A percentile compares a stretch with the other conserved stretches of the same genome.
These are phyloP conservation scores for Stagonosporopsis cucurbitacearum DNA, from an alignment of 2,329 filamentous ascomycete species.

Conservation along the genomic window DNA sequence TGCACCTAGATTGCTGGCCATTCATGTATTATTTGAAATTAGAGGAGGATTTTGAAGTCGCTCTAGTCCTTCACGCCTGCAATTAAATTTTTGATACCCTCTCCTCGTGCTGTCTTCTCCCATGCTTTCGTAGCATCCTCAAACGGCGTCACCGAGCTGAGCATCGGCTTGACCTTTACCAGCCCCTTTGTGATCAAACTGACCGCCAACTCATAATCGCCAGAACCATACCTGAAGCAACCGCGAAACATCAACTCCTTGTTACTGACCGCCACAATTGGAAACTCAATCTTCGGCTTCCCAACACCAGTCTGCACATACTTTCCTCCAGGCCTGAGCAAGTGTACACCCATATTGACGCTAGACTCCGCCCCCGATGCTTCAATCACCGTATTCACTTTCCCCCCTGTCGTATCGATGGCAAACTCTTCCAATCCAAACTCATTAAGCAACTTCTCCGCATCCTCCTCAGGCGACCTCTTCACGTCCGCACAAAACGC, in stretches of 20 bases:
- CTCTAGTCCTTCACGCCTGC: slow-evolving; percentile 33
- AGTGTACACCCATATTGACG: slow-evolving; percentile 83
- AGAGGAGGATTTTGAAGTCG: neutral
- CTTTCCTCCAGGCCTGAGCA: slow-evolving; percentile 88
- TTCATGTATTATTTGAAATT: neutral
- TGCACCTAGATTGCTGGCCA: too few species aligned
- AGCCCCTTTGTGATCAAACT: slow-evolving; percentile 29
- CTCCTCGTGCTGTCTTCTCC: slow-evolving; percentile 40
- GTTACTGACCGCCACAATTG: slow-evolving; percentile 89
- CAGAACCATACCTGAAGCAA: slow-evolving; percentile 41
- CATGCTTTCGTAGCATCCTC: slow-evolving; percentile 40
- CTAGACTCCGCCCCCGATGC: slow-evolving; percentile 92
- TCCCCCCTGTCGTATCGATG: slow-evolving; percentile 64
- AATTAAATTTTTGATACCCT: slow-evolving; percentile 47
- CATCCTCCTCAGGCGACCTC: slow-evolving; percentile 71
- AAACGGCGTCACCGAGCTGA: slow-evolving; percentile 40
- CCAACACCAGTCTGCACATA: slow-evolving; percentile 95
- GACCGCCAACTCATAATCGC: slow-evolving; percentile 43
- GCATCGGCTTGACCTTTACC: slow-evolving; percentile 36
- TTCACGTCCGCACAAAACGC: slow-evolving; percentile 70
- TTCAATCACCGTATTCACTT: slow-evolving; percentile 82
- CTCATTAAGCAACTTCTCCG: slow-evolving; percentile 59
- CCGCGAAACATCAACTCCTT: slow-evolving; percentile 69
- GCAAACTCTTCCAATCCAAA: slow-evolving; percentile 68
- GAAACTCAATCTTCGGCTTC: slow-evolving; percentile 88